Base-by-base conservation (phyloP, 2,329 filamentous ascomycete species). In the Nothophoma quercina region DNA sequence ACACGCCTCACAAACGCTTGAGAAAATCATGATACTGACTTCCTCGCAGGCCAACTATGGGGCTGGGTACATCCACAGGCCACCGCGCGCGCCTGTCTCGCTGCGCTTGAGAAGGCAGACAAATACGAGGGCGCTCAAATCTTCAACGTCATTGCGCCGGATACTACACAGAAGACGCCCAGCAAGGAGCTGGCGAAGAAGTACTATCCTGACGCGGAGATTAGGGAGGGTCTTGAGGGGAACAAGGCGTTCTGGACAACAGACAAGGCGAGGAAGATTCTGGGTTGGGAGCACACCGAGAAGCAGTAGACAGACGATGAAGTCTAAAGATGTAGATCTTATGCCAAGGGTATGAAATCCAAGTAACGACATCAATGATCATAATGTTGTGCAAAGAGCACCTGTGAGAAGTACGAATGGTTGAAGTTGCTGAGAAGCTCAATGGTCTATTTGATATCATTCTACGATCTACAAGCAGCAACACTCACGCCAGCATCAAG, bases 101-200 rank as follows among this genome's bases (percentile, higher is more conserved):
- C 71, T 19, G 56, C 66, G 7, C 63, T 76, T 4, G 71, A 74
- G 41, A 65, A 68, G 41, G 60, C 45, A 12, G 55, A 73, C 18
- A 65, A 66, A 9, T 65, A 68, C 18, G 62, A 70, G 18, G 73
- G 73, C 9, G 68, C 58, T 22, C 61, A 75, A 56, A 53, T 75
- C 2, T 73, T 76, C 49, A 74, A 76, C 50, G 65, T 75, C 22
- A 55, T 69, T 18, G 71, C 72, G 4, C 70, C 73, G 6, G 67
- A 16, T 30, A 70, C 65, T 1, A 63, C 62, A 21, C 65, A 67
- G 50, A 54, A 59, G 23, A 64, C 52, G 25, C 38, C 54, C 8
- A 55, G 47, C 7, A 42, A 48, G 33, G 65, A 65, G 50, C 42
- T 69, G 46, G 63, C 63, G 19, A 57, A 58, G 62, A 62, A 65